Base-by-base conservation (phyloP, 108 stramenopile genomes). In the Fistulifera solaris region DNA sequence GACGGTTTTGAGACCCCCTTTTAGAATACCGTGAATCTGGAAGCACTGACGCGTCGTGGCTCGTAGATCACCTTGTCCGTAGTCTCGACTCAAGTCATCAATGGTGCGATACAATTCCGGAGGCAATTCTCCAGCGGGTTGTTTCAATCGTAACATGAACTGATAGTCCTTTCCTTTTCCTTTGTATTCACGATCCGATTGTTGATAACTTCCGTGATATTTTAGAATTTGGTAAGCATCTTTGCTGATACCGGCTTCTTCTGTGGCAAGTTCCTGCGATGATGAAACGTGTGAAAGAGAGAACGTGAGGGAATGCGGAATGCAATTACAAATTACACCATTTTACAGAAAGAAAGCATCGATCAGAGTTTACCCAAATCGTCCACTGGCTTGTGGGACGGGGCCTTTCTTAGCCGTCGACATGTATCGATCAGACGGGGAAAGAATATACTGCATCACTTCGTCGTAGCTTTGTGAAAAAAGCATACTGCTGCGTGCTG, bases 121-220 rank as follows among this genome's bases (percentile, higher is more conserved):
- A 31, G 96, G 74, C 15, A 91, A 62, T 61, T 91, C 93, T n/a
- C 98, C 98, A 4, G 93, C 95, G 17, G 98, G 98, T 72, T 95
- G 91, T 70, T 97, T 97, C 49, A 97, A 78, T 39, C 98, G 94
- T 35, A 98, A 76, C 97, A 98, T 98, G 81, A 98, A 98, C 26
- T 93, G 92, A 60, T 94, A 98, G 40, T 95, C 94, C 68, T 93
- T 93, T 24, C 52, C 68, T 52, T 79, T 78, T 26, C 94, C 76
- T 21, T 75, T 73, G 39, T 45, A 69, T 62, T 96, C 95, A 27
- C 98, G 86, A 66, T 97, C 85, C 62, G 93, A 87, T 75, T 99
- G 96, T 76, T 85, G 81, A 76, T 99, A 99, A 54, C 93, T 94
- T 16, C 98, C 98, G 62, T 97, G 96, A 76, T 95, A 99, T 73